Conservation (phyloP, 768 basidiomycete genomes). For the Strobilomyces dryophilus region DNA sequence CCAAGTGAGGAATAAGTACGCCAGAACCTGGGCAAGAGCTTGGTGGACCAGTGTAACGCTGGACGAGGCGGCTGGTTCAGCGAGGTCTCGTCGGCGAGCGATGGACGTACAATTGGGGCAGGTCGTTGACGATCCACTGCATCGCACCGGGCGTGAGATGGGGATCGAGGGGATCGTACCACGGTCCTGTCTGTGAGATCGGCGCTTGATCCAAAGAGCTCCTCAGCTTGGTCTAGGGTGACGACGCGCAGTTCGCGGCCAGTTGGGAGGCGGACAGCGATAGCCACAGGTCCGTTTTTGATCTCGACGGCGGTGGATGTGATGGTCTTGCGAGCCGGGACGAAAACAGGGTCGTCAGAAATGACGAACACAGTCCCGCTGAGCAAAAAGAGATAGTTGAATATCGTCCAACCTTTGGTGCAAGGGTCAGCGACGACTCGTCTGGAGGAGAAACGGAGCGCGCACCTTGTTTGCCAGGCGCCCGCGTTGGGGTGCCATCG, state of each 20-base stretch:
- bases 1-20: slow-evolving; percentile 82
- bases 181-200: slow-evolving; percentile 74
- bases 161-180: slow-evolving; percentile 31
- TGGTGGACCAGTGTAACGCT: slow-evolving; percentile 91
- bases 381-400: slow-evolving; percentile 76
- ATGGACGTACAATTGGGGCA: slow-evolving; percentile 72
- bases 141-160: neutral
- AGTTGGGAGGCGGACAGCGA: slow-evolving; percentile 61
- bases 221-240: slow-evolving; percentile 58
- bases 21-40: slow-evolving; percentile 91
- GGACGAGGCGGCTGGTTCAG: neutral
- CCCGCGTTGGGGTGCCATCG: slow-evolving; percentile 40
- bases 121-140: slow-evolving; percentile 80
- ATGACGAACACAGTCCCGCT: slow-evolving; percentile 85
- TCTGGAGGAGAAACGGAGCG: neutral
- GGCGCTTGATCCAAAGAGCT: slow-evolving; percentile 69
- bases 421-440: neutral
- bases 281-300: slow-evolving; percentile 50
- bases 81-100: neutral
- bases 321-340: slow-evolving; percentile 67
- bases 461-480: slow-evolving; percentile 37
- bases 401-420: slow-evolving; percentile 79
- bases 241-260: slow-evolving; percentile 79
- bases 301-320: slow-evolving; percentile 67
- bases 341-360: slow-evolving; percentile 57